Evolutionary conservation across 768 basidiomycete genomes (phyloP).

Genomic region (Scleroderma citrinum): DNA sequence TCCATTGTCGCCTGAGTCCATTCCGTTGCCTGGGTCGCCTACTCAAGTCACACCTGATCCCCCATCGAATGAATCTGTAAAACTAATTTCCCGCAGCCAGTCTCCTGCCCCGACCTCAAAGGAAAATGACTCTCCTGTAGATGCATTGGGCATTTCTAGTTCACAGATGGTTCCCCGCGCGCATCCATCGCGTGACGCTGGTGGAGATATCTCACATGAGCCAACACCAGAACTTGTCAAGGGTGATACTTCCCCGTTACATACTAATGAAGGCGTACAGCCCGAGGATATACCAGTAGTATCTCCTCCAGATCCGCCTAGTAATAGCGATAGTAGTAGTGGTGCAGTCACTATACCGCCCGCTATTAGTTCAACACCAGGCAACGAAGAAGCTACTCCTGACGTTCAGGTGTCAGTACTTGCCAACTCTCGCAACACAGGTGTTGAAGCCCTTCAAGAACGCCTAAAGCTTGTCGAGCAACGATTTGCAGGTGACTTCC

Average conservation of each 20-base stretch:
- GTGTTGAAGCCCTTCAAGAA: slow-evolving; percentile 57
- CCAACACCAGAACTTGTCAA: neutral
- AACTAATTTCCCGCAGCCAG: neutral
- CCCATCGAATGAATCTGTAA: neutral
- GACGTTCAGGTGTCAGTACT: neutral
- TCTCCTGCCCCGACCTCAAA: neutral
- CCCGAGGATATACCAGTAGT: neutral
- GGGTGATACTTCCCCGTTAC: neutral
- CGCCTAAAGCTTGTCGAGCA: slow-evolving; percentile 68
- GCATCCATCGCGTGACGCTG: neutral
- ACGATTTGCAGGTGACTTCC: slow-evolving; percentile 57
- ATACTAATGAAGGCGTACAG: neutral
- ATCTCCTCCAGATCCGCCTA: neutral
- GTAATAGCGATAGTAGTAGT: neutral
- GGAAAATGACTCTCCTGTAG: neutral
- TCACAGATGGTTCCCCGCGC: no score
- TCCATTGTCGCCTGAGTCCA: slow-evolving; percentile 38
- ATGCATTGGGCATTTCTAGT: no score
- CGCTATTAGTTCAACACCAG: neutral
- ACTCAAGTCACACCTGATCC: slow-evolving; percentile 3
- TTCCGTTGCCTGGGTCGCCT: slow-evolving; percentile 41
- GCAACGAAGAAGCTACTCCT: neutral
- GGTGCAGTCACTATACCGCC: neutral
- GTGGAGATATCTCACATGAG: neutral
- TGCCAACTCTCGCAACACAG: slow-evolving; percentile 10